Percentiles rank a stretch among this genome's conserved stretches.
Evolutionary conservation across 2,329 filamentous ascomycete species (phyloP).

Genomic region (Trichophyton rubrum): DNA sequence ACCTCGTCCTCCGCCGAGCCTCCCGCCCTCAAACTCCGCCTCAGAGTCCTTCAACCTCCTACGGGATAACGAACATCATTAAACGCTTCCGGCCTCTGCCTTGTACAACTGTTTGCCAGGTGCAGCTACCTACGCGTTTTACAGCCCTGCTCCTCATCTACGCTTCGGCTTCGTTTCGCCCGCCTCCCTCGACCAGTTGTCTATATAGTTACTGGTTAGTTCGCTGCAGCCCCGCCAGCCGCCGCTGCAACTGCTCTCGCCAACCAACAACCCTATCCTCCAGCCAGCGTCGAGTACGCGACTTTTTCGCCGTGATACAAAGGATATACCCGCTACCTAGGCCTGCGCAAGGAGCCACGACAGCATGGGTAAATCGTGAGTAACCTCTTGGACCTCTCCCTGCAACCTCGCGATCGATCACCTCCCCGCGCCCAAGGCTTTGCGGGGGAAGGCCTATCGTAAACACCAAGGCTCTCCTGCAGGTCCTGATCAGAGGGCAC

Average conservation of each 20-base stretch:
- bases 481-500: neutral
- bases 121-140: neutral
- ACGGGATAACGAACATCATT: no score
- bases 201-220: neutral
- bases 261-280: neutral
- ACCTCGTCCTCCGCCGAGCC: no score
- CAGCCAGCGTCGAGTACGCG: neutral
- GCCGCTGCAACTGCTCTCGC: neutral
- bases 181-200: neutral
- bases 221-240: neutral
- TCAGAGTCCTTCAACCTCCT: no score
- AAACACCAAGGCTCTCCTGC: neutral
- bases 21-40: no score
- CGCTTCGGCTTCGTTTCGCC: neutral
- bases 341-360: neutral
- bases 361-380: slow-evolving; percentile 6
- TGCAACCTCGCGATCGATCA: neutral
- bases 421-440: neutral
- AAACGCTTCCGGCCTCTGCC: neutral
- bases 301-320: neutral
- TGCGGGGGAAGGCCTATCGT: neutral
- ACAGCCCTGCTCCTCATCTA: neutral
- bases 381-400: neutral
- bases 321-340: neutral
- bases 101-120: neutral